Evolutionary conservation across 2,329 filamentous ascomycete genomes (phyloP), one percentile per base, ranked within the genome.

Genomic region (Aspergillus sergii): DNA sequence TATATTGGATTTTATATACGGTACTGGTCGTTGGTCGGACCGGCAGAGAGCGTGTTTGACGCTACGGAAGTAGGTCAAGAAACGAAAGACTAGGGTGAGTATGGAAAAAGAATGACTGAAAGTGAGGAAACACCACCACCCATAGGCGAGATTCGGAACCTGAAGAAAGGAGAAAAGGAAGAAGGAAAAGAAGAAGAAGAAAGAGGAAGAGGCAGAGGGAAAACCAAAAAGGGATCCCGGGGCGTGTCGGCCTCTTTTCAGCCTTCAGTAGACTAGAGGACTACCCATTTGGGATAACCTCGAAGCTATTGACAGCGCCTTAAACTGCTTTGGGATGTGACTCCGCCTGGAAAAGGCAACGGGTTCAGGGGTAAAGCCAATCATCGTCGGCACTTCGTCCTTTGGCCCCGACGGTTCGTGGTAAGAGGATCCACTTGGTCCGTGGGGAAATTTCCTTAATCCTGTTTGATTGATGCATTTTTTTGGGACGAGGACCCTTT

Each of bases 31-130:
- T 16, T 32, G 16, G 12, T 51, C 10, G 16, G 16, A n/a, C 16
- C 8, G 26, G 48, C 12, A 51, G 28, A 32, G 48, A 32, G 28
- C 43, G 19, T n/a, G 50, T 43, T 59, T 51, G 48, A 32, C 48
- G 19, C 48, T 51, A 30, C 28, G 26, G 28, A n/a, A 4, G 30
- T 34, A 23, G 51, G 30, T 21, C 51, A 55, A 19, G 11, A 46
- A 58, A 55, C n/a, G 67, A 71, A 68, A 66, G 66, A 68, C 69
- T 65, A 50, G 62, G 65, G 63, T 69, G 62, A 69, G 69, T 56
- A 65, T 65, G 62, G 26, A 57, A 62, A 63, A 59, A 30, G 62
- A 50, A 56, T 34, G 48, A 60, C 32, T 58, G 46, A 46, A 45
- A 26, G 48, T 34, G 48, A 51, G 28, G 21, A 8, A 36, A 46